Percentiles rank a stretch among this genome's conserved stretches.
phyloP scores from a whole-genome alignment of 331 rosid genomes.

The Rosa hybrid region DNA sequence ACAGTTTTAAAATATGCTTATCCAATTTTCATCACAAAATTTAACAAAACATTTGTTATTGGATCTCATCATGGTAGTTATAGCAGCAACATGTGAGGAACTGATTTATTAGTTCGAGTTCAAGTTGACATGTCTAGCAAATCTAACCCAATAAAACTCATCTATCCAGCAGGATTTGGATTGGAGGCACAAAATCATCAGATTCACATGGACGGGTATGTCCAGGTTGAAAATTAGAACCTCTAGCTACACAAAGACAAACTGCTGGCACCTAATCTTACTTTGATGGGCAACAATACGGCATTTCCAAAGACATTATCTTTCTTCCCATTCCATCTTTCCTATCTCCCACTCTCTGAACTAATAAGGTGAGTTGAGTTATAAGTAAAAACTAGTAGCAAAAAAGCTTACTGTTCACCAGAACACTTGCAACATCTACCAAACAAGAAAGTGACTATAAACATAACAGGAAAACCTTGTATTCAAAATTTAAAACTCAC shows the following conservation, averaged over 20 bases:
- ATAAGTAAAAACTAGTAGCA: neutral
- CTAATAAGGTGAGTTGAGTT: neutral
- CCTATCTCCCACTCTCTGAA: neutral
- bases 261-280: neutral
- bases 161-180: neutral
- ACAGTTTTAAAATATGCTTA: neutral
- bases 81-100: neutral
- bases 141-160: neutral
- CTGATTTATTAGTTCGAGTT: neutral
- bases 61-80: neutral
- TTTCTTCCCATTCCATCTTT: neutral
- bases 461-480: constrained; percentile 15
- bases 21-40: neutral
- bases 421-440: constrained; percentile 2
- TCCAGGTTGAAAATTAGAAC: neutral
- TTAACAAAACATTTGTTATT: neutral
- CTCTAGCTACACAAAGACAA: neutral
- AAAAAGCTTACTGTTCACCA: constrained; percentile 9
- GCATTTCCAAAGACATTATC: neutral
- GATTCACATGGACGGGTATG: neutral
- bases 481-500: constrained; percentile 47
- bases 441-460: constrained; percentile 1
- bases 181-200: neutral
- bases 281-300: neutral
- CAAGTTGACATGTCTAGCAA: neutral